A percentile compares a stretch with the other conserved stretches of the same genome.
Evolutionary conservation across 495 filamentous ascomycete genomes (phyloP).

Genomic region (Penicillium cinerascens): DNA sequence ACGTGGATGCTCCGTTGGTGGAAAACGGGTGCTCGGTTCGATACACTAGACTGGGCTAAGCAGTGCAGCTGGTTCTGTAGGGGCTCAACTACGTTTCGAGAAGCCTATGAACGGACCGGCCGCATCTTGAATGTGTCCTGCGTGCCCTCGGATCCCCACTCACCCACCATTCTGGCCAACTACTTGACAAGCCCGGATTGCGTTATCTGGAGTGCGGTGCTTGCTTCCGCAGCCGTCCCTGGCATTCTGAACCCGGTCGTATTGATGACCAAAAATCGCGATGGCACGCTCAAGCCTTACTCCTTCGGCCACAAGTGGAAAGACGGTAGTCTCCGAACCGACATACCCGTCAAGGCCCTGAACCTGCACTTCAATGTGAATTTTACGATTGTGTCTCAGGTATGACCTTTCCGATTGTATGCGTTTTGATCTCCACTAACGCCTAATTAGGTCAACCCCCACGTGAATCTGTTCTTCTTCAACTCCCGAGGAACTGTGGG

Average conservation of each 20-base stretch:
- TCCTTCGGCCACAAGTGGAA: conserved; percentile 98
- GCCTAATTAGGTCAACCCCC: conserved; percentile 70
- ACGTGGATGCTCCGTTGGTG: conserved; percentile 84
- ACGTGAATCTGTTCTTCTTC: conserved; percentile 98
- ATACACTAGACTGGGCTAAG: conserved; percentile 86
- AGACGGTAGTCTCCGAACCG: conserved; percentile 87
- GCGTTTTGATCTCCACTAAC: conserved; percentile 4
- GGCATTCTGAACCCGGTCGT: conserved; percentile 96
- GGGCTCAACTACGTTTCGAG: conserved; percentile 87
- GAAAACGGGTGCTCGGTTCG: conserved; percentile 89
- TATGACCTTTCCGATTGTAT: conserved; percentile 12
- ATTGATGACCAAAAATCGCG: conserved; percentile 85
- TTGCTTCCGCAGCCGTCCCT: conserved; percentile 93
- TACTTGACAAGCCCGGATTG: conserved; percentile 94
- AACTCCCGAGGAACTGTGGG: conserved; percentile 87
- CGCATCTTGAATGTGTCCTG: conserved; percentile 94
- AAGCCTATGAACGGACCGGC: conserved; percentile 92
- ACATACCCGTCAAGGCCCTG: conserved; percentile 89
- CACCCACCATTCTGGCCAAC: conserved; percentile 85
- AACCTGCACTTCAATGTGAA: conserved; percentile 98
- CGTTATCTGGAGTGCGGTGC: conserved; percentile 95
- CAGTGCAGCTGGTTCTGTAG: conserved; percentile 83
- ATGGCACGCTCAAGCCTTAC: conserved; percentile 76
- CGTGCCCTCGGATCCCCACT: conserved; percentile 95
- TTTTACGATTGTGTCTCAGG: conserved; percentile 90